Percentiles rank a stretch among this genome's conserved stretches.
Conservation (phyloP, 2,329 filamentous ascomycete species). For the Neospermospora avenae region DNA sequence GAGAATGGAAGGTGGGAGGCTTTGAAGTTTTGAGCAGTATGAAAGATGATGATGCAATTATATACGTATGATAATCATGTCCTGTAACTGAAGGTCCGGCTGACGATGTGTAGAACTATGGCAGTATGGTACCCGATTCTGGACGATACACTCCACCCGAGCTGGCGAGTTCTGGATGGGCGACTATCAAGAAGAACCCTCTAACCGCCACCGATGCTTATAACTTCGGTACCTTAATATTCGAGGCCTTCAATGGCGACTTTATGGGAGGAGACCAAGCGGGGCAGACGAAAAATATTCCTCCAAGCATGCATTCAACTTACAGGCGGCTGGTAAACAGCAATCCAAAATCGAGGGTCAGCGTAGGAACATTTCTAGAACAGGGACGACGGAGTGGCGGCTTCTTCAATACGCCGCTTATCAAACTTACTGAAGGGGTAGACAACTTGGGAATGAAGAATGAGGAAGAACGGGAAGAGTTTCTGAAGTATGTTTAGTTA, state of each 20-base stretch:
- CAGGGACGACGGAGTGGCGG: slow-evolving; percentile 78
- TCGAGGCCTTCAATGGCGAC: slow-evolving; percentile 86
- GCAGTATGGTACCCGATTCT: slow-evolving; percentile 81
- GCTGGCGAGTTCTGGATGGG: slow-evolving; percentile 84
- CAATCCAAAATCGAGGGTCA: slow-evolving; percentile 85
- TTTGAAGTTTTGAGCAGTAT: slow-evolving; percentile 93
- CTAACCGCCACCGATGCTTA: slow-evolving; percentile 83
- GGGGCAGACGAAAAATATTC: slow-evolving; percentile 81
- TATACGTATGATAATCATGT: slow-evolving; percentile 59
- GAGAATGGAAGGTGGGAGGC: slow-evolving; percentile 94
- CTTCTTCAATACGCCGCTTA: slow-evolving; percentile 91
- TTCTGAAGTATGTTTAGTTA: slow-evolving; percentile 60
- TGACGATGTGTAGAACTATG: slow-evolving; percentile 62
- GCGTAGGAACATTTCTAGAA: slow-evolving; percentile 81
- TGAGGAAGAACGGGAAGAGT: slow-evolving; percentile 77
- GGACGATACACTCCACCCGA: slow-evolving; percentile 84
- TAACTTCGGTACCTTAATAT: slow-evolving; percentile 78
- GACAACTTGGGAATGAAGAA: slow-evolving; percentile 89
- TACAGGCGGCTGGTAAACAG: slow-evolving; percentile 87
- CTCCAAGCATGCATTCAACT: slow-evolving; percentile 81
- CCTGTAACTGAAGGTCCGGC: background rate
- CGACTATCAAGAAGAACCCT: slow-evolving; percentile 78
- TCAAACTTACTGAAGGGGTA: slow-evolving; percentile 87
- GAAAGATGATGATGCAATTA: slow-evolving; percentile 91
- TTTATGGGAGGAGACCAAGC: slow-evolving; percentile 76